A percentile compares a stretch with the other conserved stretches of the same genome.
Conservation (phyloP, 2,329 filamentous ascomycete species). For the Dothistroma septosporum region DNA sequence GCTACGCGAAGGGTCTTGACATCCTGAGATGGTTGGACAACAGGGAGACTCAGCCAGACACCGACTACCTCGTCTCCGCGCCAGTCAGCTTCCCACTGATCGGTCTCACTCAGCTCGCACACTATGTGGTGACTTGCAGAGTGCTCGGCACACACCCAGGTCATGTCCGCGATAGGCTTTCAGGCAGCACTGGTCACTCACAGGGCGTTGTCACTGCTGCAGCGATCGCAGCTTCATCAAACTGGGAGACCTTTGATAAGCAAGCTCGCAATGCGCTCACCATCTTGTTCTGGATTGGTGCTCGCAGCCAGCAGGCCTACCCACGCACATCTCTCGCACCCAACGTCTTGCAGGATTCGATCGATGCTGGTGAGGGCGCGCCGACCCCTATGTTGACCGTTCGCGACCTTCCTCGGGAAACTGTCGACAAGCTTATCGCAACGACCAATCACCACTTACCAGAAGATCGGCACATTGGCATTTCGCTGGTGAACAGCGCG, state of each 20-base stretch:
- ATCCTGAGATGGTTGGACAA: constrained; percentile 90
- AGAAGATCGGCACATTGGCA: constrained; percentile 84
- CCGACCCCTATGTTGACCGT: constrained; percentile 98
- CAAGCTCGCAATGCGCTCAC: constrained; percentile 76
- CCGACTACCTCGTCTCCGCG: constrained; percentile 89
- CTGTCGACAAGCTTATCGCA: constrained; percentile 95
- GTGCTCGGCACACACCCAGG: constrained; percentile 85
- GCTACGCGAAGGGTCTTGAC: constrained; percentile 95
- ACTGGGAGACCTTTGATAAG: constrained; percentile 87
- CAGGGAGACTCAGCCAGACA: constrained; percentile 83
- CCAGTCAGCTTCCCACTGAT: constrained; percentile 96
- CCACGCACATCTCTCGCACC: constrained; percentile 91
- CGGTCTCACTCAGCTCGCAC: constrained; percentile 89
- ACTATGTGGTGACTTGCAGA: constrained; percentile 93
- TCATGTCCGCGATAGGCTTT: constrained; percentile 76
- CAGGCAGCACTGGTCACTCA: constrained; percentile 90
- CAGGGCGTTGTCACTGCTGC: constrained; percentile 94
- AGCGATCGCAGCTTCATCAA: constrained; percentile 81
- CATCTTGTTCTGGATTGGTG: constrained; percentile 97
- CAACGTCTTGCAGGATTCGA: constrained; percentile 83
- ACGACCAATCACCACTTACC: constrained; percentile 96
- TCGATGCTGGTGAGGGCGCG: constrained; percentile 88
- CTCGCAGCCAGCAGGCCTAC: constrained; percentile 94
- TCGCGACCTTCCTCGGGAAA: constrained; percentile 78
- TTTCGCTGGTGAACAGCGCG: constrained; percentile 94